Percentiles rank a stretch among this genome's conserved stretches.
phyloP scores from a whole-genome alignment of 129 eudicot species.

The Ambrosia trifida region DNA sequence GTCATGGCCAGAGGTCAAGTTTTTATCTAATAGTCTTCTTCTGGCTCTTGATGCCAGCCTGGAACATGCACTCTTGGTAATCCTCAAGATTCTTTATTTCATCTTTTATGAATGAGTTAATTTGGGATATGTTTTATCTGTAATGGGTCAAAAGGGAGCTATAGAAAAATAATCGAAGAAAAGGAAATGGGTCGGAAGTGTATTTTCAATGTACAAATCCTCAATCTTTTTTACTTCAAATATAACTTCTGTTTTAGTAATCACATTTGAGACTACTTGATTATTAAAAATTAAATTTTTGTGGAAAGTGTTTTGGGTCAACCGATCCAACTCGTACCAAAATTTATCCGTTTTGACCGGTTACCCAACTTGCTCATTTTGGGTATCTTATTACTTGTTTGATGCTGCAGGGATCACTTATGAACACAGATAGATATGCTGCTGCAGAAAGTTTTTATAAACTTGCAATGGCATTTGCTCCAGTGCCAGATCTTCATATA shows the following conservation, averaged over 20 bases:
- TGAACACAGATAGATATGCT: conserved; percentile 96
- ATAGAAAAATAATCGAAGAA: not conserved
- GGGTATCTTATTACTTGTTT: conserved; percentile 18
- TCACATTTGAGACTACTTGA: not conserved
- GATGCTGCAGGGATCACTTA: conserved; percentile 69
- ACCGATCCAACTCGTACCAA: not conserved
- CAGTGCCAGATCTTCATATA: conserved; percentile 99
- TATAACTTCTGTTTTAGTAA: not conserved
- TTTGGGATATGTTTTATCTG: not conserved
- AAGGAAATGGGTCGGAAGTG: not conserved
- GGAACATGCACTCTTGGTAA: conserved; percentile 96
- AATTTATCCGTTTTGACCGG: conserved; percentile 1
- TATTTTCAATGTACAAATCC: not conserved
- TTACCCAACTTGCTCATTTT: not conserved
- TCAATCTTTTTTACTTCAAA: not conserved
- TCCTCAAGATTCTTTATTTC: conserved; percentile 14
- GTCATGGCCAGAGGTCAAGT: conserved; percentile 96
- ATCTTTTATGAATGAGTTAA: not conserved
- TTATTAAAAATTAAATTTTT: not conserved
- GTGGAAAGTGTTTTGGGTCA: conserved; percentile 1
- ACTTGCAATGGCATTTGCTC: conserved; percentile 99
- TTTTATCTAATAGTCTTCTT: conserved; percentile 69
- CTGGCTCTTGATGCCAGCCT: conserved; percentile 98
- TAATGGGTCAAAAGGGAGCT: not conserved
- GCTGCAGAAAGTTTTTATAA: conserved; percentile 98